These are phyloP conservation scores for Neoarthrinium moseri DNA, from an alignment of 2,329 filamentous ascomycete species.

Conservation along the genomic window DNA sequence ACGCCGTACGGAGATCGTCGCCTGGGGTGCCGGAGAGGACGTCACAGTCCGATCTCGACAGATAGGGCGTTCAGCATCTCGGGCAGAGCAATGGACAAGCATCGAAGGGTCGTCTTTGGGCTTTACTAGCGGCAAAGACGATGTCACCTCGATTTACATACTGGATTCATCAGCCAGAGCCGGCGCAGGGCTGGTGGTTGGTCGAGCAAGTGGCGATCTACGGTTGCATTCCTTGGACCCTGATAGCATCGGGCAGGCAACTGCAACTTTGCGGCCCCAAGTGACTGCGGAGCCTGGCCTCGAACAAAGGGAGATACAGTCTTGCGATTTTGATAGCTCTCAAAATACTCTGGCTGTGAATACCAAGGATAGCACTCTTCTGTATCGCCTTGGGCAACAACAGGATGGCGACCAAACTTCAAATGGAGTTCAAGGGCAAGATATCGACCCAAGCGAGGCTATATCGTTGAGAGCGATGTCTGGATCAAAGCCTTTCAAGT, in stretches of 20 bases:
- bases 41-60: conserved; percentile 41
- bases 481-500: conserved; percentile 19
- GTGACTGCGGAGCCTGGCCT: conserved; percentile 1
- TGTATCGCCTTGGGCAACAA: conserved; percentile 26
- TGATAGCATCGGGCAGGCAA: conserved; percentile 28
- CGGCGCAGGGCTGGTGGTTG: conserved; percentile 38
- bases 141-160: conserved; percentile 47
- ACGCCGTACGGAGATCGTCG: conserved; percentile 40
- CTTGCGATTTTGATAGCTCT: conserved; percentile 29
- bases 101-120: conserved; percentile 37
- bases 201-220: conserved; percentile 49
- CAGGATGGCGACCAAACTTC: conserved; percentile 8
- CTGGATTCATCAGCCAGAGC: conserved; percentile 31
- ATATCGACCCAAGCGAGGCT: conserved; percentile 16
- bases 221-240: conserved; percentile 39
- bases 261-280: conserved; percentile 19
- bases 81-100: conserved; percentile 33
- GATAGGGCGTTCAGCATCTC: conserved; percentile 15
- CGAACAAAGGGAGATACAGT: conserved; percentile 31
- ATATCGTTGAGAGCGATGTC: conserved; percentile 18
- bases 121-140: conserved; percentile 44
- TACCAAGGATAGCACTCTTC: conserved; percentile 30
- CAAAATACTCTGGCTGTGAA: conserved; percentile 29
- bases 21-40: conserved; percentile 52
- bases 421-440: conserved; percentile 10